These are phyloP conservation scores for Dendrobium catenatum DNA, from an alignment of 106 monocot genomes.

Conservation along the genomic window DNA sequence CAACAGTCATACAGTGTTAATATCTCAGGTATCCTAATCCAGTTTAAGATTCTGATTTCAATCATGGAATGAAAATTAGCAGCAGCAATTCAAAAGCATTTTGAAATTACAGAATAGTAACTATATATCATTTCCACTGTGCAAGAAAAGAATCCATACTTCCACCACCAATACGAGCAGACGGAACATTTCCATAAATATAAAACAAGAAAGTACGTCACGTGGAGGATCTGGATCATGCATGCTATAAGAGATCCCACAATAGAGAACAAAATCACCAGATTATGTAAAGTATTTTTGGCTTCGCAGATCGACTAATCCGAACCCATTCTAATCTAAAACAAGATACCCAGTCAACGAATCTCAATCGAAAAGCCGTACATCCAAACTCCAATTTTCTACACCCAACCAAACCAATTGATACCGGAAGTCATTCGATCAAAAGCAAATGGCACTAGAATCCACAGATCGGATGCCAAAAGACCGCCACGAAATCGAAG, in stretches of 20 bases:
- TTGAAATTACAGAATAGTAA: background rate
- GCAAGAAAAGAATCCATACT: background rate
- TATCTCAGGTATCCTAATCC: background rate
- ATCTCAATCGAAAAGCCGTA: background rate
- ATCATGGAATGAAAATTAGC: background rate
- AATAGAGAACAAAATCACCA: background rate
- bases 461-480: background rate
- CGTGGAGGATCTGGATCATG: background rate
- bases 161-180: background rate
- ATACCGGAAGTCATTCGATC: background rate
- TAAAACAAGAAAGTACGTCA: background rate
- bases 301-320: background rate
- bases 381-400: background rate
- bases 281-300: background rate
- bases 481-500: background rate
- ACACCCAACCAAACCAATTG: background rate
- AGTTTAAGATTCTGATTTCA: background rate
- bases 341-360: background rate
- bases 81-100: background rate
- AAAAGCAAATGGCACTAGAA: constrained; percentile 4
- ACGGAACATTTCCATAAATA: background rate
- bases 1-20: background rate
- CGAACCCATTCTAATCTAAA: background rate
- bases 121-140: background rate
- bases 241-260: background rate